Conservation (phyloP, 2,329 filamentous ascomycete species). For the Aureobasidium sp. region DNA sequence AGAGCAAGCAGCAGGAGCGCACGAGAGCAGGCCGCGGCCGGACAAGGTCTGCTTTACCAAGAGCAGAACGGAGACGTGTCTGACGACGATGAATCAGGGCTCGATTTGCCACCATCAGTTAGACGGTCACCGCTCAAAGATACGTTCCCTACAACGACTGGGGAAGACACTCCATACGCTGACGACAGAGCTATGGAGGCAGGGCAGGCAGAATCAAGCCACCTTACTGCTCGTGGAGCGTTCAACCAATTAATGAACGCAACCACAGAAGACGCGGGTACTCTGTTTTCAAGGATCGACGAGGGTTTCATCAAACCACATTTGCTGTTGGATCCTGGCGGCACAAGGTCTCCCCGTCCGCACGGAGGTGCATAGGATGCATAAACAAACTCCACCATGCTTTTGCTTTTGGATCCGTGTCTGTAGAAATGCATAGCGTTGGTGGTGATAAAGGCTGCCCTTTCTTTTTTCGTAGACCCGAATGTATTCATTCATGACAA, state of each 20-base stretch:
- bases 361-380: constrained; percentile 8
- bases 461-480: too few relatives aligned
- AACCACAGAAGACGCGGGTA: constrained; percentile 75
- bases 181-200: constrained; percentile 15
- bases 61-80: constrained; percentile 33
- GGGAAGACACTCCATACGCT: constrained; percentile 13
- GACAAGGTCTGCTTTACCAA: constrained; percentile 47
- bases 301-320: constrained; percentile 95
- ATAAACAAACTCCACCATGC: too few relatives aligned
- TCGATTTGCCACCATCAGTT: constrained; percentile 52
- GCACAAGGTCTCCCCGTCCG: constrained; percentile 12
- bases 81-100: constrained; percentile 45
- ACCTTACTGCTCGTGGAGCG: constrained; percentile 62
- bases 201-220: constrained; percentile 11
- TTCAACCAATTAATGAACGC: constrained; percentile 71
- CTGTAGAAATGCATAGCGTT: too few relatives aligned
- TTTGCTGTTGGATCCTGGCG: constrained; percentile 64
- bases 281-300: constrained; percentile 84
- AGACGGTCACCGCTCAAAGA: constrained; percentile 32
- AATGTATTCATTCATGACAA: too few relatives aligned
- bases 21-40: constrained; percentile 35
- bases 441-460: too few relatives aligned
- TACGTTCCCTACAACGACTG: constrained; percentile 17
- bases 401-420: too few relatives aligned
- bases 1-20: constrained; percentile 43